Evolutionary conservation across 441 rosid genomes (phyloP), one percentile per base, ranked within the genome.

Genomic region (Erodium trifolium): DNA sequence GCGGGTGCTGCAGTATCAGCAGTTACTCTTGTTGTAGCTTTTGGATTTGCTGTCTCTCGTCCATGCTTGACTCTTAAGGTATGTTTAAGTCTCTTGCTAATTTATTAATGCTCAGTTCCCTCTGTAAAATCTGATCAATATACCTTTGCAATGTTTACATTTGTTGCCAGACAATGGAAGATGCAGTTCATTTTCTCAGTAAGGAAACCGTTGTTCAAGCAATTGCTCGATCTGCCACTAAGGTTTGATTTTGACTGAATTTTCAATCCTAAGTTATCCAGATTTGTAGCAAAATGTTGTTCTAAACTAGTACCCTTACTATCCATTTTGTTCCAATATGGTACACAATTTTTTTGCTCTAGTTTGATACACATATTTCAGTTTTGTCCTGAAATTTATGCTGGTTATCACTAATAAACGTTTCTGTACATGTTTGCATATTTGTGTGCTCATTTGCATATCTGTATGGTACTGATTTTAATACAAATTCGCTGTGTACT

Each of bases 1-100:
- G 99, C 98, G 78, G 99, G 99, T 78, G 97, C 99, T 79, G 98
- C 99, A 73, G 98, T 96, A 60, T 96, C 99, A 17, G 99, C 99
- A 64, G 82, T 93, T 74, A 90, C 98, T 69, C 97, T 96, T 76
- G 99, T 96, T 73, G 93, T 96, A 70, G 93, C 99, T 68, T 96
- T 96, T 73, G 99, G 99, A 31, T 96, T 96, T 79, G 99, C 99
- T 17, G 99, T 96, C 76, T 96, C 99, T 75, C 98, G 99, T 73
- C 97, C 99, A 10, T 96, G 99, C 80, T 81, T 96, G 78, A 91
- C 98, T 76, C 97, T 96, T 67, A 84, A 96, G 98, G 99, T 85
- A 41, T 66, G 82, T 55, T 37, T 4, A 29, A 73, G 34, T 5
- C 34, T 77, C 70, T 31, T 67, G 41, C 75, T 55, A 43, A 57